phyloP scores from a whole-genome alignment of 305 asterid species.

The Petunia hybrid region DNA sequence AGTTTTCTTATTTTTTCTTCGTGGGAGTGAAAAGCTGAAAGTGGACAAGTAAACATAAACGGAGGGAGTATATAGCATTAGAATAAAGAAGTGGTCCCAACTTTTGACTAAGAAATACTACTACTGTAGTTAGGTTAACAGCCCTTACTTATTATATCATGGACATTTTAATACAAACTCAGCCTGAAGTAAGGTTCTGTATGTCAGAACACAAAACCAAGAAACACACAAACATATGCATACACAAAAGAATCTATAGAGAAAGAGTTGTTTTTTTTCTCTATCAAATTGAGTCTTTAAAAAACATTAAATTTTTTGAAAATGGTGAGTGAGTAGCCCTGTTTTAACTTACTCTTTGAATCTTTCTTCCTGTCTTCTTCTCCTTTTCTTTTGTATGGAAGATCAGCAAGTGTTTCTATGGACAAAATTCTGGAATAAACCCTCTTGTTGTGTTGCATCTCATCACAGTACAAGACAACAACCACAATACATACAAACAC shows the following conservation, averaged over 20 bases:
- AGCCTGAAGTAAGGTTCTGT: constrained; percentile 49
- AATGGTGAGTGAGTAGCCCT: constrained; percentile 48
- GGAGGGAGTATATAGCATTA: too few relatives aligned
- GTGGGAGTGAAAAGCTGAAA: too few relatives aligned
- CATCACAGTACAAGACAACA: constrained; percentile 58
- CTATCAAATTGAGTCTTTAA: constrained; percentile 21
- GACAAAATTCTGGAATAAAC: constrained; percentile 70
- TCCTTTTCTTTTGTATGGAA: constrained; percentile 34
- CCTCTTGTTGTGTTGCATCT: constrained; percentile 38
- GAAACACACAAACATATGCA: constrained; percentile 45
- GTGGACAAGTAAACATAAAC: too few relatives aligned
- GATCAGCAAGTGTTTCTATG: constrained; percentile 45
- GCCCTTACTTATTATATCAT: constrained; percentile 31
- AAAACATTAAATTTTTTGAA: constrained; percentile 36
- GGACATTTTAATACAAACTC: constrained; percentile 52
- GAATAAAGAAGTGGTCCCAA: not conserved
- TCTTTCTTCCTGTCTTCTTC: constrained; percentile 35
- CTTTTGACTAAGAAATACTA: constrained; percentile 36
- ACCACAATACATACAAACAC: constrained; percentile 60
- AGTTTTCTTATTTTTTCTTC: too few relatives aligned
- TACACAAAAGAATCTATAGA: constrained; percentile 23
- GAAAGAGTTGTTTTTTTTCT: constrained; percentile 36
- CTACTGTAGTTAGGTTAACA: constrained; percentile 33
- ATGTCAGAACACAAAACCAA: constrained; percentile 54
- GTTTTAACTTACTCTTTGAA: constrained; percentile 57